These are phyloP conservation scores for Aulographum hederae DNA, from an alignment of 2,329 filamentous ascomycete genomes.

Conservation along the genomic window DNA sequence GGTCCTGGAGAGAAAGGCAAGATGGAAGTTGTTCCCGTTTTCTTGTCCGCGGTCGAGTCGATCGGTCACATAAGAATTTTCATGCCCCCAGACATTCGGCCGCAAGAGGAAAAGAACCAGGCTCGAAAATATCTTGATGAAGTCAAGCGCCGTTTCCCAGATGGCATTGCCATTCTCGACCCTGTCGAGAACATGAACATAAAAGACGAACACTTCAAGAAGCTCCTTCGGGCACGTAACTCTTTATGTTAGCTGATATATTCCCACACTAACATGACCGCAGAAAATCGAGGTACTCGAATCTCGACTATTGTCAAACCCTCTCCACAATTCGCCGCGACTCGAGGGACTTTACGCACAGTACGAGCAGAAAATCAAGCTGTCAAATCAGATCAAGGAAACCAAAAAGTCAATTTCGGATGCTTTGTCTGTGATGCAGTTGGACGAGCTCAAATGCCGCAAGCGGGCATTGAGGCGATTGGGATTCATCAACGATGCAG, in stretches of 20 bases:
- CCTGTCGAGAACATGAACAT: conserved; percentile 96
- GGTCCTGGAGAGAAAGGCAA: conserved; percentile 44
- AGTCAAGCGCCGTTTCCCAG: conserved; percentile 73
- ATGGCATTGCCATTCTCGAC: conserved; percentile 76
- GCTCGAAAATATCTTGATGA: conserved; percentile 55
- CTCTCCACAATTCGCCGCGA: conserved; percentile 76
- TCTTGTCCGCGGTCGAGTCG: conserved; percentile 69
- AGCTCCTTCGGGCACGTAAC: conserved; percentile 46
- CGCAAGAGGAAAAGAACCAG: conserved; percentile 47
- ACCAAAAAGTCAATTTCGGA: conserved; percentile 74
- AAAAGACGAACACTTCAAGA: conserved; percentile 81
- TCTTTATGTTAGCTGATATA: too few species aligned
- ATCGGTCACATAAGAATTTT: conserved; percentile 74
- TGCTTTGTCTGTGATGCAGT: conserved; percentile 73
- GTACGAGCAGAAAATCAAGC: conserved; percentile 62
- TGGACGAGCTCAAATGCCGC: conserved; percentile 89
- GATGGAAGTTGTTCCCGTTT: conserved; percentile 70
- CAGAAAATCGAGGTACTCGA: conserved; percentile 95
- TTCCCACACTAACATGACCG: conserved; percentile 7
- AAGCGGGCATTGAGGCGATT: conserved; percentile 89
- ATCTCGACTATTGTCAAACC: conserved; percentile 72
- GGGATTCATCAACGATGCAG: conserved; percentile 86
- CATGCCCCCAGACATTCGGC: conserved; percentile 58
- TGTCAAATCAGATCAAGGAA: conserved; percentile 65
- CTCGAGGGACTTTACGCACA: conserved; percentile 72